These are phyloP conservation scores for Fusarium sp. DNA, from an alignment of 2,329 filamentous ascomycete genomes.

Conservation along the genomic window DNA sequence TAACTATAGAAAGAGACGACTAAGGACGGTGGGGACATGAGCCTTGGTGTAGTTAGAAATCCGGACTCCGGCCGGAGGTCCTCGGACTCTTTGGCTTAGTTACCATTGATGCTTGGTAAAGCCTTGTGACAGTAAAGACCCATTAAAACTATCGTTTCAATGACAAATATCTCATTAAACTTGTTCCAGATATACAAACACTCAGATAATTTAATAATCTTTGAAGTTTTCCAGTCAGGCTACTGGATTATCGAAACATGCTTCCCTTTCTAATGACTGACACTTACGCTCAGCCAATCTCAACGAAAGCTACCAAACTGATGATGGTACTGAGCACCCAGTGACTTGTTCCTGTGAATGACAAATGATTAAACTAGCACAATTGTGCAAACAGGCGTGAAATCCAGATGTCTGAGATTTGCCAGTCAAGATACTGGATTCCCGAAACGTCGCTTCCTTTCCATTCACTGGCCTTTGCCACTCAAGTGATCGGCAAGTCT, in stretches of 20 bases:
- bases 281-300: too few relatives aligned
- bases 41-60: background rate
- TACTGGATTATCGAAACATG: too few relatives aligned
- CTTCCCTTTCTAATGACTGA: too few relatives aligned
- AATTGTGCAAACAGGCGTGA: background rate
- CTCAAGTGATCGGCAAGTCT: slow-evolving; percentile 21
- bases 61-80: slow-evolving; percentile 15
- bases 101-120: background rate
- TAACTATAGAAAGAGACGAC: background rate
- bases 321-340: too few relatives aligned
- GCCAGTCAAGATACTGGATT: accelerated
- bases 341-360: background rate
- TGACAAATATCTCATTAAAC: too few relatives aligned
- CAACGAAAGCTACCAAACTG: too few relatives aligned
- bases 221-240: too few relatives aligned
- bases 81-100: background rate
- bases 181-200: too few relatives aligned
- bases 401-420: background rate
- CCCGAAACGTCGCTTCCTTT: accelerated
- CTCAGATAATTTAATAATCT: too few relatives aligned
- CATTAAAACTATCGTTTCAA: too few relatives aligned
- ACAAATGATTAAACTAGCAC: background rate
- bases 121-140: too few relatives aligned
- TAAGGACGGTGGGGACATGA: too few relatives aligned
- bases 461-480: background rate